A percentile compares a stretch with the other conserved stretches of the same genome.
Conservation (phyloP, 345 rosid genomes). For the Lepidium didymum region DNA sequence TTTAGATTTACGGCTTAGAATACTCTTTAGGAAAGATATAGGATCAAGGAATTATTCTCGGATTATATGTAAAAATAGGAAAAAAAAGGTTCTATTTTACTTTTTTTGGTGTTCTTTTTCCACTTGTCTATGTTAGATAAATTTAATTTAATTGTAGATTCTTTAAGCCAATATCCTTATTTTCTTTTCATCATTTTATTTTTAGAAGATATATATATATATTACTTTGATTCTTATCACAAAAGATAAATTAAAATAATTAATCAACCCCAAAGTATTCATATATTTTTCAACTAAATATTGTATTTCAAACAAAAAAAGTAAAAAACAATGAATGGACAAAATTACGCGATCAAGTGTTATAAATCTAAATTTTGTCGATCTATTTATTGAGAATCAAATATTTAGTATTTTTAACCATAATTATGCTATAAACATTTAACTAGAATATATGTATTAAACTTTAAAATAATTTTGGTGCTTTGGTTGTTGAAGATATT, state of each 20-base stretch:
- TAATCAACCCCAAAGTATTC: not conserved
- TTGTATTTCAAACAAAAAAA: too few species aligned
- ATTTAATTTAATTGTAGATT: conserved; percentile 21
- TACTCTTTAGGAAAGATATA: conserved; percentile 24
- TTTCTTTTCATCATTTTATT: not conserved
- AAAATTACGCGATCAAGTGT: too few species aligned
- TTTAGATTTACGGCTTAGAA: conserved; percentile 7
- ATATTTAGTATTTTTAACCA: too few species aligned
- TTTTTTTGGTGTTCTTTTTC: not conserved
- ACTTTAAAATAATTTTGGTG: too few species aligned
- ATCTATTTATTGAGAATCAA: too few species aligned
- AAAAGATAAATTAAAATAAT: not conserved
- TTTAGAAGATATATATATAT: too few species aligned
- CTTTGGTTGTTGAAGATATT: too few species aligned
- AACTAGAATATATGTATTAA: too few species aligned
- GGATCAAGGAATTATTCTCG: conserved; percentile 18
- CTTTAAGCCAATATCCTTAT: not conserved
- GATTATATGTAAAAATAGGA: conserved; percentile 21
- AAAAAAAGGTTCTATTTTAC: not conserved
- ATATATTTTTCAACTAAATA: not conserved
- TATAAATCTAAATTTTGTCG: too few species aligned
- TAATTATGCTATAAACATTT: too few species aligned
- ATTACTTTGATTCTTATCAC: not conserved
- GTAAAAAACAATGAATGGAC: too few species aligned
- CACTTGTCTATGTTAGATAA: not conserved